Evolutionary conservation across 2,329 filamentous ascomycete species (phyloP), one percentile per base, ranked within the genome.

Genomic region (Arthrobotrys megalospora): DNA sequence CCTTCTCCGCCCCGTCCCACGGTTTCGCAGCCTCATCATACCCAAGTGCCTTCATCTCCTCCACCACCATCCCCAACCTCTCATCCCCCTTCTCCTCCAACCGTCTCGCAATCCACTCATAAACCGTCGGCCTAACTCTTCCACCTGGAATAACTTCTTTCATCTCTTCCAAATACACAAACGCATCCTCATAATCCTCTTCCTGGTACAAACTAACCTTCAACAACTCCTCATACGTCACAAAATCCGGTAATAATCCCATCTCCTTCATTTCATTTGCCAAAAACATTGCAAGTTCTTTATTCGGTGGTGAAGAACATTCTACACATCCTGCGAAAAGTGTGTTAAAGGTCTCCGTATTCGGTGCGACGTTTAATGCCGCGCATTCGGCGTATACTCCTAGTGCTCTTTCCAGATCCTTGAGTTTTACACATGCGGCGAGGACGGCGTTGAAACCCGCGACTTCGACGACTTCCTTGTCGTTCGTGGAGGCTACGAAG

Each of bases 171-270:
- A 87, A 84, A 80, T 88, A 88, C 6, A 83, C 80, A 68, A 88
- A 84, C 0, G 86, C 87, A 73, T 86, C 85, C 72, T 87, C 86
- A 28, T 86, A 85, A 52, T 86, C 80, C 6, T 77, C 73, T 6
- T 85, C 83, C 45, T 82, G 82, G 6, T 85, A 83, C 3, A 89
- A 80, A 81, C 89, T 91, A 50, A 89, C 85, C 11, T 89, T 82
- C 14, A 91, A 87, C 10, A 92, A 84, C 3, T 87, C 85, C 80
- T 91, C 90, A 80, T 91, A 91, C 0, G 90, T 91, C 16, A 87
- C 80, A n/a, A 84, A 82, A 76, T 90, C 86, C 0, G 90, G 89
- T 14, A 85, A 81, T 32, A 91, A 83, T 6, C 85, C 85, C 7
- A 90, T 84, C 8, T 87, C 85, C 5, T 87, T 85, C 87, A 92